These are phyloP conservation scores for Bonia amplexicaulis DNA, from an alignment of 176 grass and related monocot genomes.

Conservation along the genomic window DNA sequence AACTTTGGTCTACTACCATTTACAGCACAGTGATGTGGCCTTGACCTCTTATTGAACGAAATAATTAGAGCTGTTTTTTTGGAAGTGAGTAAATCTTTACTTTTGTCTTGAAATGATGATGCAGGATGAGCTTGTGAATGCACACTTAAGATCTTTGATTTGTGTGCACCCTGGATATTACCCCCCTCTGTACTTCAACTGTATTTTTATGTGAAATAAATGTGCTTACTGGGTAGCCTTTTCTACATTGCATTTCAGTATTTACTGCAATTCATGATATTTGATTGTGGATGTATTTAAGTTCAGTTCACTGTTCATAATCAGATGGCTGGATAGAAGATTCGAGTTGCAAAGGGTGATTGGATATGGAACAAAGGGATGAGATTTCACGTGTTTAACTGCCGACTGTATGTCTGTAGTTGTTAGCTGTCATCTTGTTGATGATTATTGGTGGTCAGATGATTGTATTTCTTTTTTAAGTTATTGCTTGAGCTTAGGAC, in stretches of 20 bases:
- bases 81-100: not conserved
- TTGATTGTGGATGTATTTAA: not conserved
- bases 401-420: not conserved
- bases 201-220: not conserved
- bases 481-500: not conserved
- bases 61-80: not conserved
- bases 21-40: not conserved
- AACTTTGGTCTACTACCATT: not conserved
- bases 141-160: not conserved
- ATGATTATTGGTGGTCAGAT: not conserved
- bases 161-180: not conserved
- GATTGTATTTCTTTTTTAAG: not conserved
- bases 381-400: not conserved
- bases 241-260: not conserved
- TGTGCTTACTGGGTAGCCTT: not conserved
- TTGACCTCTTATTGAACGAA: not conserved
- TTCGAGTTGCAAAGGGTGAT: not conserved
- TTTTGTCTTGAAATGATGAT: not conserved
- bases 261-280: not conserved
- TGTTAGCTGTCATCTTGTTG: not conserved
- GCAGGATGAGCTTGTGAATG: not conserved
- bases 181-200: not conserved
- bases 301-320: not conserved
- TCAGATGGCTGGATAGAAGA: constrained; percentile 18
- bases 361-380: not conserved